These are phyloP conservation scores for Puccinia horiana DNA, from an alignment of 1,284 basidiomycete genomes.

Conservation along the genomic window DNA sequence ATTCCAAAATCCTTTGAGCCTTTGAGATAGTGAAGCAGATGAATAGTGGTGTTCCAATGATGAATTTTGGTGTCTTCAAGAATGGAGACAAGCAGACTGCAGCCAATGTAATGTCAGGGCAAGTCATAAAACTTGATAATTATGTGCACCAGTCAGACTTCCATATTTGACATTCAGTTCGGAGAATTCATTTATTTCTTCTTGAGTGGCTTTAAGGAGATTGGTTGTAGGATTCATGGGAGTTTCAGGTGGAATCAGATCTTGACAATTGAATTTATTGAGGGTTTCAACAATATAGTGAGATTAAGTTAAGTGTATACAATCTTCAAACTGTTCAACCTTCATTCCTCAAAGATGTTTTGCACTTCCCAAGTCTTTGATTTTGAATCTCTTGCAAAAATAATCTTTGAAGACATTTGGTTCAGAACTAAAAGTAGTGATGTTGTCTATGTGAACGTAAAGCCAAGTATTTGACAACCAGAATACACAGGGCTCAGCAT, in stretches of 20 bases:
- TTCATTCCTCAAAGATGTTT: not conserved
- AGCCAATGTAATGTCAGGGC: constrained; percentile 5
- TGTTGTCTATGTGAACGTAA: not conserved
- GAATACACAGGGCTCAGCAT: constrained; percentile 5
- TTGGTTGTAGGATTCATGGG: not conserved
- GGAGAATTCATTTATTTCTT: not conserved
- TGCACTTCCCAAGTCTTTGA: constrained; percentile 7
- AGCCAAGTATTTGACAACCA: constrained; percentile 9
- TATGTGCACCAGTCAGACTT: not conserved
- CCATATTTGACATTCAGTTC: not conserved
- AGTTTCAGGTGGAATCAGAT: not conserved
- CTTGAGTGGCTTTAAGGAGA: not conserved
- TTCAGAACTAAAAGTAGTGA: not conserved
- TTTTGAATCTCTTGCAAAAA: constrained; percentile 2
- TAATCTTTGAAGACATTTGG: not conserved
- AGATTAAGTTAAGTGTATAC: not conserved
- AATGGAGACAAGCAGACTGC: not conserved
- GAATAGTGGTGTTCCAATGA: not conserved
- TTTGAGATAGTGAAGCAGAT: not conserved
- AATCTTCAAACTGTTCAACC: not conserved
- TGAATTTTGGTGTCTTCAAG: not conserved
- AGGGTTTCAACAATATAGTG: not conserved
- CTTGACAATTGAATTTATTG: not conserved
- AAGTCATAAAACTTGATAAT: too few species aligned
- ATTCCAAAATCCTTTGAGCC: not conserved